A percentile compares a stretch with the other conserved stretches of the same genome.
phyloP scores from a whole-genome alignment of 1,139 yeast genomes.

The Candida labiduridarum region DNA sequence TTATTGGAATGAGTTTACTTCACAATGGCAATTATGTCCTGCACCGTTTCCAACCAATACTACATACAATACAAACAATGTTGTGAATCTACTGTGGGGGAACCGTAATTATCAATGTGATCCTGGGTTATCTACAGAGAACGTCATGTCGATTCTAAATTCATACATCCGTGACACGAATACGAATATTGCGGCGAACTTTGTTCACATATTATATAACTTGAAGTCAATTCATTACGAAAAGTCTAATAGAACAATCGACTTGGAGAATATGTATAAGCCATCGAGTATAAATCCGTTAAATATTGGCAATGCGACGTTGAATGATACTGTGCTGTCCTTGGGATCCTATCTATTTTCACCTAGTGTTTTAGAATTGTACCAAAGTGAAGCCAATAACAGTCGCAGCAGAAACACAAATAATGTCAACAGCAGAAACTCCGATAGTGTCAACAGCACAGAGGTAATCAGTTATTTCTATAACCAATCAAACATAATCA shows the following conservation, averaged over 20 bases:
- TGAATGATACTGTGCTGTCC: slow-evolving; percentile 25
- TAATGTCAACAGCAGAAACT: background rate
- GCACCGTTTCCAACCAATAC: slow-evolving; percentile 38
- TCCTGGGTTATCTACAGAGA: slow-evolving; percentile 42
- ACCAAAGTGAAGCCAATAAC: slow-evolving; percentile 6
- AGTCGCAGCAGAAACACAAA: too few relatives aligned
- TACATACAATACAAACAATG: slow-evolving; percentile 19
- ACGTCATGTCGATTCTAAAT: slow-evolving; percentile 38
- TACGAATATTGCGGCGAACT: slow-evolving; percentile 55
- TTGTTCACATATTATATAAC: slow-evolving; percentile 55
- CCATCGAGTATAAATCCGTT: slow-evolving; percentile 9
- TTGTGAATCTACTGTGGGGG: slow-evolving; percentile 30
- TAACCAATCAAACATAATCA: slow-evolving; percentile 21
- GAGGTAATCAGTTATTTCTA: slow-evolving; percentile 17
- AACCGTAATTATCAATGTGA: slow-evolving; percentile 39
- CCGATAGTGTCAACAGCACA: background rate
- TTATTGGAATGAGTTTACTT: slow-evolving; percentile 59
- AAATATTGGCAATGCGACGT: slow-evolving; percentile 31
- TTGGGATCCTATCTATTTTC: slow-evolving; percentile 27
- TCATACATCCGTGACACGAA: slow-evolving; percentile 50
- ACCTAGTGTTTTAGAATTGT: slow-evolving; percentile 25
- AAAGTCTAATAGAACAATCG: slow-evolving; percentile 14
- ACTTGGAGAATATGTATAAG: slow-evolving; percentile 10
- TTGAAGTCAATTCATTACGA: slow-evolving; percentile 29
- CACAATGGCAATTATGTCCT: slow-evolving; percentile 75